These are phyloP conservation scores for Blastobotrys attinorum DNA, from an alignment of 805 yeast species.

Conservation along the genomic window DNA sequence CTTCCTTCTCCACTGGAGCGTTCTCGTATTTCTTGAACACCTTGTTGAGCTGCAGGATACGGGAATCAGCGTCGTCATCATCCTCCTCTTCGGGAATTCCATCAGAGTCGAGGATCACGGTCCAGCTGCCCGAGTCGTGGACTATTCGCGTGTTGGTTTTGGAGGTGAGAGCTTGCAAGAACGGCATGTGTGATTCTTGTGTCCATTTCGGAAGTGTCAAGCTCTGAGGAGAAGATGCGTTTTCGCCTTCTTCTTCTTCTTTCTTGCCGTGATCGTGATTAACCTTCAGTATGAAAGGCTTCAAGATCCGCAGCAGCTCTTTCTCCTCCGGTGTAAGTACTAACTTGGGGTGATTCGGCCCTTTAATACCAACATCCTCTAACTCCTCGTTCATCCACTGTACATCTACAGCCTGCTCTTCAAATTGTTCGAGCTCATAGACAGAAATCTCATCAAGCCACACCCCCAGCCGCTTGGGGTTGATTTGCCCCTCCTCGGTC, in stretches of 20 bases:
- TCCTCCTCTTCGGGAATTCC: constrained; percentile 65
- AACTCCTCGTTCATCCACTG: constrained; percentile 88
- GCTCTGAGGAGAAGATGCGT: neutral
- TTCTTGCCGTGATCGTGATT: constrained; percentile 24
- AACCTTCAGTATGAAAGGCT: constrained; percentile 37
- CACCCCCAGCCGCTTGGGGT: constrained; percentile 58
- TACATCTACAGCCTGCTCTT: constrained; percentile 67
- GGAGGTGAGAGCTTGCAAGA: constrained; percentile 21
- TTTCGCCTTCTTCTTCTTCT: neutral
- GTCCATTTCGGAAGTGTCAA: constrained; percentile 6
- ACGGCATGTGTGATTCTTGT: constrained; percentile 14
- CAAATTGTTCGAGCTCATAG: constrained; percentile 82
- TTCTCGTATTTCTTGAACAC: constrained; percentile 34
- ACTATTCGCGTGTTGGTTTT: constrained; percentile 21
- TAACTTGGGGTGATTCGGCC: constrained; percentile 53
- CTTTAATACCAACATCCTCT: constrained; percentile 32
- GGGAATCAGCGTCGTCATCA: constrained; percentile 48
- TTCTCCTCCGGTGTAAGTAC: constrained; percentile 50
- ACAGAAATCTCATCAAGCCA: constrained; percentile 72
- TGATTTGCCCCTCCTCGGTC: constrained; percentile 74
- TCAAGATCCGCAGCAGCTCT: constrained; percentile 44
- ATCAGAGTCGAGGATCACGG: constrained; percentile 41
- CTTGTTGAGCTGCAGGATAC: constrained; percentile 51
- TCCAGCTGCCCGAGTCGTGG: constrained; percentile 12
- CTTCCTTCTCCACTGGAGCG: constrained; percentile 23